A percentile compares a stretch with the other conserved stretches of the same genome.
Evolutionary conservation across 495 filamentous ascomycete species (phyloP).

Genomic region (Aspergillus avenaceus): DNA sequence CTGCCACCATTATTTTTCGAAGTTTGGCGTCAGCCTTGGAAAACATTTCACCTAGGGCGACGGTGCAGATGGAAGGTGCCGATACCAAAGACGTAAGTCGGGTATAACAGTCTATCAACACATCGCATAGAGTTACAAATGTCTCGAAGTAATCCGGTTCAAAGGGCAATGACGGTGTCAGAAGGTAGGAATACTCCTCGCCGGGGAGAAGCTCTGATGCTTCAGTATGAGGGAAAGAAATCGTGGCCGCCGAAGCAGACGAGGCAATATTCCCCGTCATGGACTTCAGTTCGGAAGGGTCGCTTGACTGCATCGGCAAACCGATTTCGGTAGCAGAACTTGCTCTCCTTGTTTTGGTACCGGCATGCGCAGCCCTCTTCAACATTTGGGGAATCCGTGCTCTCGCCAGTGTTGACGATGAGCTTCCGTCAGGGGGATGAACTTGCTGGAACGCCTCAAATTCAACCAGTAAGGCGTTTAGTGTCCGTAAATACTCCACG

Average conservation of each 20-base stretch:
- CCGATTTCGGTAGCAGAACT: conserved; percentile 66
- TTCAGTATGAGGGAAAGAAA: conserved; percentile 46
- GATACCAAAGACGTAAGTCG: conserved; percentile 68
- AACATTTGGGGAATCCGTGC: conserved; percentile 87
- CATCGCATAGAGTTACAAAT: conserved; percentile 95
- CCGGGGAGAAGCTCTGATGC: conserved; percentile 54
- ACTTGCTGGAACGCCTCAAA: conserved; percentile 90
- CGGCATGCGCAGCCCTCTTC: conserved; percentile 60
- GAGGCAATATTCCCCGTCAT: conserved; percentile 37
- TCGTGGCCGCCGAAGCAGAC: conserved; percentile 34
- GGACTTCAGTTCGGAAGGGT: conserved; percentile 47
- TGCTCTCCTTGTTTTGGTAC: conserved; percentile 65
- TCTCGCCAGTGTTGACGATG: conserved; percentile 66
- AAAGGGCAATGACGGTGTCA: conserved; percentile 91
- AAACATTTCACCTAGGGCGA: conserved; percentile 71
- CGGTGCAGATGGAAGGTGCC: conserved; percentile 59
- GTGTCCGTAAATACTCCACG: conserved; percentile 78
- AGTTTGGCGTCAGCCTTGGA: conserved; percentile 82
- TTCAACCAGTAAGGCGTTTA: conserved; percentile 82
- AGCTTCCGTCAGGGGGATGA: conserved; percentile 70
- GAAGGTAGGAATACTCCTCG: conserved; percentile 82
- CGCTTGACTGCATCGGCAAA: conserved; percentile 53
- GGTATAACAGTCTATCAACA: conserved; percentile 88
- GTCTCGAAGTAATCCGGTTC: conserved; percentile 97
- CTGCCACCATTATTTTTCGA: conserved; percentile 79